Evolutionary conservation across 1,284 basidiomycete species (phyloP).

Genomic region (Vanrija sp.): DNA sequence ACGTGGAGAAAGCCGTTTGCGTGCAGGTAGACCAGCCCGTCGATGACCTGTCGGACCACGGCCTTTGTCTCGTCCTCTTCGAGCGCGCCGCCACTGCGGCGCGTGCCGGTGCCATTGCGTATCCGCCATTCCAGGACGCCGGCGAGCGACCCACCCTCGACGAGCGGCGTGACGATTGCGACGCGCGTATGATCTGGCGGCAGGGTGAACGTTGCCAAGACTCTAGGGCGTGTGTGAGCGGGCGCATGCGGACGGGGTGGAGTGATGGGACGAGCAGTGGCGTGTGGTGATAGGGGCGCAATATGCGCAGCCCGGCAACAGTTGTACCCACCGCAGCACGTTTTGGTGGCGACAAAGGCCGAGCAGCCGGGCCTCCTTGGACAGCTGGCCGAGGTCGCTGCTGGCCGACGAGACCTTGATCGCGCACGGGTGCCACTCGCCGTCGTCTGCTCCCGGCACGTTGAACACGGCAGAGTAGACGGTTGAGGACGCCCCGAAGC

Average conservation of each 20-base stretch:
- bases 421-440: slow-evolving; percentile 26
- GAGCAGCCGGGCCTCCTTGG: slow-evolving; percentile 34
- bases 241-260: neutral
- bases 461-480: slow-evolving; percentile 37
- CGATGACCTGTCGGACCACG: slow-evolving; percentile 73
- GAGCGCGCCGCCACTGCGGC: slow-evolving; percentile 5
- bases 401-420: slow-evolving; percentile 41
- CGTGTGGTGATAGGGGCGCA: too few relatives aligned
- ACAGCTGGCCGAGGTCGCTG: slow-evolving; percentile 31
- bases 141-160: slow-evolving; percentile 37
- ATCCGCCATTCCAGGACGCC: slow-evolving; percentile 40
- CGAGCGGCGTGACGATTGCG: slow-evolving; percentile 41
- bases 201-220: slow-evolving; percentile 40
- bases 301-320: neutral
- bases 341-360: slow-evolving; percentile 40
- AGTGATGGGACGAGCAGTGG: neutral
- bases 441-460: slow-evolving; percentile 2
- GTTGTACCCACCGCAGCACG: slow-evolving; percentile 32
- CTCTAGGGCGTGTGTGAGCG: slow-evolving; percentile 16
- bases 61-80: slow-evolving; percentile 43
- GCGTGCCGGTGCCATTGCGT: neutral
- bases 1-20: slow-evolving; percentile 81
- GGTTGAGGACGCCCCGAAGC: slow-evolving; percentile 43
- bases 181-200: slow-evolving; percentile 39
- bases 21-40: slow-evolving; percentile 82